Base-by-base conservation (phyloP, 352 stramenopile species). In the Phytophthora palmivora region DNA sequence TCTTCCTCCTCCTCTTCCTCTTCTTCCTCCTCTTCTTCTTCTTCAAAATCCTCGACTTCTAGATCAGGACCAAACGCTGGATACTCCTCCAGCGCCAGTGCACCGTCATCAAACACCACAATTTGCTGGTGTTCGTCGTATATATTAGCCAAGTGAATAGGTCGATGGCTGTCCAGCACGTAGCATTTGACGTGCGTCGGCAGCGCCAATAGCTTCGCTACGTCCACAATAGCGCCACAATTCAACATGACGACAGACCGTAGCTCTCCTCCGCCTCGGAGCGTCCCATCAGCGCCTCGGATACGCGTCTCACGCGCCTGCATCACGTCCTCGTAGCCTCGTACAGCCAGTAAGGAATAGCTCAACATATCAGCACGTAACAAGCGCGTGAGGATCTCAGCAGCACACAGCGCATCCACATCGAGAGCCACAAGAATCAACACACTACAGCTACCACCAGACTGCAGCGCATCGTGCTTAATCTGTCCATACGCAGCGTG, bases 91-190 rank as follows among this genome's bases (percentile, higher is more conserved):
- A 91, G 54, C 11, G 55, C 52, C 52, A 92, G 67, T 9, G 83
- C 79, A 8, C 83, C 87, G 45, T 95, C 87, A 24, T 95, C 87
- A 65, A 95, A 94, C 24, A 95, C 76, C 2, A 94, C 79, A 42
- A 95, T 72, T 56, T 91, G 86, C 60, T 91, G 79, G 49, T 80
- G 74, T 19, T 78, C 60, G 37, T 95, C 81, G 76, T 99, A 97
- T 22, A 99, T 88, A 74, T 99, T 99, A 11, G 94, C 87, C 60
- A 99, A 85, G 76, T 99, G 96, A 42, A 99, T 91, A 8, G 97
- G 97, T 1, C 96, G 82, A 67, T 98, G 95, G 57, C 84, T 97
- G 79, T 99, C 97, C 43, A 99, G 83, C 7, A 99, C 89, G 78
- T 98, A 99, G 34, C 94, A 92, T 41, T 87, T 92, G 9, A 94